phyloP scores from a whole-genome alignment of 352 stramenopile genomes.

The Blastocystis sp. region DNA sequence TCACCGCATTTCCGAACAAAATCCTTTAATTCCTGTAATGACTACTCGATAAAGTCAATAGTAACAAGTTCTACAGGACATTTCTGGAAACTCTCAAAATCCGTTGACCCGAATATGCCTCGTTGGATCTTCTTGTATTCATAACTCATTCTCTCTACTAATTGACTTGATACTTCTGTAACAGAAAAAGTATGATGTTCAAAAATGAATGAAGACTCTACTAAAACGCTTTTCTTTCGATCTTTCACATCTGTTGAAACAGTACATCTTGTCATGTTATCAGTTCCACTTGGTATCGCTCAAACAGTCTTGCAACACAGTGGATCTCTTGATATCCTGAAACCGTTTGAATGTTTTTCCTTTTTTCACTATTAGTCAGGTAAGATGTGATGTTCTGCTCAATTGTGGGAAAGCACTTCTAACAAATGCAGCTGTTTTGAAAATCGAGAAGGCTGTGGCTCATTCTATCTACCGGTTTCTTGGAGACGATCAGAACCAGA shows the following conservation, averaged over 20 bases:
- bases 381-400: neutral
- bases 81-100: conserved; percentile 65
- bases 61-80: neutral
- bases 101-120: conserved; percentile 21
- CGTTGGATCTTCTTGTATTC: conserved; percentile 54
- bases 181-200: neutral
- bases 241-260: neutral
- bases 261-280: neutral
- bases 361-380: neutral
- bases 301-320: neutral
- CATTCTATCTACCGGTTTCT: too few relatives aligned
- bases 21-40: conserved; percentile 54
- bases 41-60: neutral
- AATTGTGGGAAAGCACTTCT: neutral
- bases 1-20: conserved; percentile 61
- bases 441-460: too few relatives aligned
- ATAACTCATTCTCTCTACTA: neutral
- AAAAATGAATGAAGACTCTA: neutral
- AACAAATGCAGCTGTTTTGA: neutral
- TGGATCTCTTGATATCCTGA: neutral
- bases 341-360: neutral
- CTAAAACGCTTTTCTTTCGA: neutral
- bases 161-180: neutral
- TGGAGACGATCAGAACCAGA: too few relatives aligned
- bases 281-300: neutral